Base-by-base conservation (phyloP, 495 filamentous ascomycete genomes). In the Podospora australis region DNA sequence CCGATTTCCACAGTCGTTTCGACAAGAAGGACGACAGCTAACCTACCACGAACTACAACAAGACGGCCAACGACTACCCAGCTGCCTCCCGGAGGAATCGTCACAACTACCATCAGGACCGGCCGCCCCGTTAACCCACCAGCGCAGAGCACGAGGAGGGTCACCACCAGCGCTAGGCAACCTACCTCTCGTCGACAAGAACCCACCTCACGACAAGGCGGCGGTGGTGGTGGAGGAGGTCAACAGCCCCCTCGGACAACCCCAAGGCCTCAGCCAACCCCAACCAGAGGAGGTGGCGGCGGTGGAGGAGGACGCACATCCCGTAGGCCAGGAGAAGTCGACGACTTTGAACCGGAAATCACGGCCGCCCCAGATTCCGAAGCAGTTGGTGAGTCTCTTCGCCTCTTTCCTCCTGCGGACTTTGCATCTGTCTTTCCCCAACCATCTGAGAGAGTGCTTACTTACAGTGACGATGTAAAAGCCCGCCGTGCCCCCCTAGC, bases 401-500 rank as follows among this genome's bases (percentile, higher is more conserved):
- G n/a, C n/a, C n/a, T n/a, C n/a, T n/a, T n/a, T n/a, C n/a, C n/a
- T n/a, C n/a, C n/a, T n/a, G n/a, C n/a, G n/a, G n/a, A n/a, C n/a
- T n/a, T n/a, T n/a, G n/a, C n/a, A n/a, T n/a, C n/a, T n/a, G n/a
- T n/a, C n/a, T n/a, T n/a, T n/a, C n/a, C n/a, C n/a, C n/a, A n/a
- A n/a, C n/a, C n/a, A n/a, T n/a, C n/a, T n/a, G n/a, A n/a, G n/a
- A n/a, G n/a, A n/a, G n/a, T n/a, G n/a, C n/a, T n/a, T n/a, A n/a
- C n/a, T n/a, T n/a, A n/a, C n/a, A n/a, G n/a, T n/a, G n/a, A 11
- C 13, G 13, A 23, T n/a, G 17, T 16, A 30, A 13, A 34, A 51
- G 39, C 17, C 10, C 49, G 35, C n/a, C 53, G 53, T 13, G 48
- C 44, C 23, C 44, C 29, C 13, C 24, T 39, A 9, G 49, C 49